These are phyloP conservation scores for Arabidopsis suecica DNA, from an alignment of 345 rosid species.

Conservation along the genomic window DNA sequence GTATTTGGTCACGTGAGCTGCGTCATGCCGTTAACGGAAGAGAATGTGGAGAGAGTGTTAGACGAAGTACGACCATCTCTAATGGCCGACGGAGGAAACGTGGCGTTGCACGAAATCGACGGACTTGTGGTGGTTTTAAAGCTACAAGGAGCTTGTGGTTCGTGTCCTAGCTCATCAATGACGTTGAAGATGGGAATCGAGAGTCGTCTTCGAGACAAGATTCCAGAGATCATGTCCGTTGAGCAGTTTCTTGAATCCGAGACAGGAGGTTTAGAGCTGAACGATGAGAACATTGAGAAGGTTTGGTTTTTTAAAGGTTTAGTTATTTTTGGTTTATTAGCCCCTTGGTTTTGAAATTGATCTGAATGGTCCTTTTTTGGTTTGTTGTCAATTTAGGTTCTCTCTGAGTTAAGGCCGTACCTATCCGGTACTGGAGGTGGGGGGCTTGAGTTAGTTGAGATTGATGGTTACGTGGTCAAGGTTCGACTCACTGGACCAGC, in stretches of 20 bases:
- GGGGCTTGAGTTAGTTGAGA: conserved; percentile 72
- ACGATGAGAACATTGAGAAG: conserved; percentile 79
- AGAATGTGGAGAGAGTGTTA: conserved; percentile 86
- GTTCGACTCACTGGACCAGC: conserved; percentile 87
- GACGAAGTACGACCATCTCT: conserved; percentile 85
- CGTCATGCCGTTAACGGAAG: conserved; percentile 82
- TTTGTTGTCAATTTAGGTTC: conserved; percentile 55
- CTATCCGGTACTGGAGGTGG: conserved; percentile 93
- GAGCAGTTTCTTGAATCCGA: conserved; percentile 88
- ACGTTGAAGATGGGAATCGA: conserved; percentile 95
- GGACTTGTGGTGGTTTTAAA: conserved; percentile 90
- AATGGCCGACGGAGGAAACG: conserved; percentile 98
- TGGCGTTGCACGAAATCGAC: conserved; percentile 91
- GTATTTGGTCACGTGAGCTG: conserved; percentile 55
- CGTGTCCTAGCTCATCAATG: conserved; percentile 97
- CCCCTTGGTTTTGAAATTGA: not conserved
- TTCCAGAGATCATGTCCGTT: conserved; percentile 85
- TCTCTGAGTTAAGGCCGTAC: conserved; percentile 86
- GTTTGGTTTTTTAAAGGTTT: conserved; percentile 41
- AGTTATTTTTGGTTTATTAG: not conserved
- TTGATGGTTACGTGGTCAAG: conserved; percentile 67
- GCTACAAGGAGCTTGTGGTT: conserved; percentile 97
- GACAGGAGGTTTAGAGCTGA: conserved; percentile 75
- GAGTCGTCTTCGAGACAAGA: conserved; percentile 82
- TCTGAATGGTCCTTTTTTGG: conserved; percentile 1